phyloP scores from a whole-genome alignment of 768 basidiomycete species.

The Pleurotus tuoliensis region DNA sequence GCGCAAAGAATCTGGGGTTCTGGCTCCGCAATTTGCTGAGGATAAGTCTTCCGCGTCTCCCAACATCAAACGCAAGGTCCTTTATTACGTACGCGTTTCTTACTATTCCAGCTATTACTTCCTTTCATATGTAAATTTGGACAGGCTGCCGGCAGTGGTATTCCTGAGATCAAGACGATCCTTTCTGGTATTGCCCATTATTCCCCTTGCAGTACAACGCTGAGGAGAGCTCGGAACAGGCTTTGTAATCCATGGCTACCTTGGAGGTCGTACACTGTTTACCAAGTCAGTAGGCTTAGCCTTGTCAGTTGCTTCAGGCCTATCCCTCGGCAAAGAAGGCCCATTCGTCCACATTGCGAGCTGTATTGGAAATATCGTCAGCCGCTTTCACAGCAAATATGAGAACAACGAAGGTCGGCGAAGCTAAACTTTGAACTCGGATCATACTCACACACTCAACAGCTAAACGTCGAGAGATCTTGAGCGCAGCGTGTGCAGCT shows the following conservation, averaged over 20 bases:
- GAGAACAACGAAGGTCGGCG: slow-evolving; percentile 87
- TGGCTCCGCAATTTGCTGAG: slow-evolving; percentile 43
- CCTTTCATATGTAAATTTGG: slow-evolving; percentile 10
- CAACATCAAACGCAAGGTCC: slow-evolving; percentile 52
- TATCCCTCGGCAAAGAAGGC: slow-evolving; percentile 74
- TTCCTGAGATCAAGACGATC: slow-evolving; percentile 96
- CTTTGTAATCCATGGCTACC: slow-evolving; percentile 96
- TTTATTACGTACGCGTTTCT: slow-evolving; percentile 71
- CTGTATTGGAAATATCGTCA: slow-evolving; percentile 91
- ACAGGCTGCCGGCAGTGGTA: slow-evolving; percentile 91
- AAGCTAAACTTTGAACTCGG: too few relatives aligned
- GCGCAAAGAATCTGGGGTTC: slow-evolving; percentile 82
- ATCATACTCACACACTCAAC: not conserved
- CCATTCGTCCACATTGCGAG: slow-evolving; percentile 89
- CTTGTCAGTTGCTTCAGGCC: slow-evolving; percentile 87
- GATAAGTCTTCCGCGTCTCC: slow-evolving; percentile 22
- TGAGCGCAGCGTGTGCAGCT: slow-evolving; percentile 95
- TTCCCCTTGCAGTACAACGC: too few relatives aligned
- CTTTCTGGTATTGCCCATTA: slow-evolving; percentile 54
- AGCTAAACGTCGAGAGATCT: slow-evolving; percentile 92
- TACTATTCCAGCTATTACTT: slow-evolving; percentile 4
- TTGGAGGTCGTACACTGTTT: slow-evolving; percentile 85
- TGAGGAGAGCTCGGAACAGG: slow-evolving; percentile 35
- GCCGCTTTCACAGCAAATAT: slow-evolving; percentile 82
- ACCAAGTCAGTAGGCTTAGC: slow-evolving; percentile 89